These are phyloP conservation scores for Paulownia fortunei DNA, from an alignment of 257 asterid genomes.

Conservation along the genomic window DNA sequence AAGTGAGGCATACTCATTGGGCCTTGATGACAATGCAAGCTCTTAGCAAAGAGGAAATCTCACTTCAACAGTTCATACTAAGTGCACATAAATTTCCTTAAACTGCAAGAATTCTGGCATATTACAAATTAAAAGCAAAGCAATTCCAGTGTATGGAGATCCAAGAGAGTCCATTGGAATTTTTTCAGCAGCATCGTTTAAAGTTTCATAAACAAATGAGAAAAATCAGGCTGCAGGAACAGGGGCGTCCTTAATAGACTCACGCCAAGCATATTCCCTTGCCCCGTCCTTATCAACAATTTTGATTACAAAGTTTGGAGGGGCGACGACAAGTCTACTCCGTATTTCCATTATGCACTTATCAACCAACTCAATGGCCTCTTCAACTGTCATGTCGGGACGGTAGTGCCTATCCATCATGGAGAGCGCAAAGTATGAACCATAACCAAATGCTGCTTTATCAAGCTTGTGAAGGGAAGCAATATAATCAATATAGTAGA, in stretches of 20 bases:
- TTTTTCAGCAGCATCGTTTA: constrained; percentile 12
- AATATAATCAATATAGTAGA: constrained; percentile 80
- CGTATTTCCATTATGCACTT: constrained; percentile 79
- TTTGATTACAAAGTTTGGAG: constrained; percentile 90
- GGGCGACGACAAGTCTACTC: constrained; percentile 85
- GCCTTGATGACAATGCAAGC: background rate
- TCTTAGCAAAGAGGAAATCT: constrained; percentile 7
- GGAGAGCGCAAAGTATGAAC: constrained; percentile 87
- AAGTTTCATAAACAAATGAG: constrained; percentile 29
- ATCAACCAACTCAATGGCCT: constrained; percentile 84
- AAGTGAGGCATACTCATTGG: background rate
- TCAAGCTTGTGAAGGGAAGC: constrained; percentile 93
- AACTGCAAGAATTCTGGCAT: constrained; percentile 25
- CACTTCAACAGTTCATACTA: constrained; percentile 23
- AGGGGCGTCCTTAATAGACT: constrained; percentile 65
- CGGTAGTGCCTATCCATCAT: constrained; percentile 94
- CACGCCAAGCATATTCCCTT: constrained; percentile 79
- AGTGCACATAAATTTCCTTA: constrained; percentile 23
- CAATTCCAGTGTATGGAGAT: constrained; percentile 16
- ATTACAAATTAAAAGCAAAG: constrained; percentile 36
- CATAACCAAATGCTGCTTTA: constrained; percentile 92
- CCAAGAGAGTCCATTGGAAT: constrained; percentile 18
- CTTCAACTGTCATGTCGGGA: constrained; percentile 83
- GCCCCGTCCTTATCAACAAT: constrained; percentile 95
- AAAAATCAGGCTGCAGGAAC: constrained; percentile 46